A percentile compares a stretch with the other conserved stretches of the same genome.
phyloP scores from a whole-genome alignment of 331 rosid species.

The Erythrophleum ivorense region DNA sequence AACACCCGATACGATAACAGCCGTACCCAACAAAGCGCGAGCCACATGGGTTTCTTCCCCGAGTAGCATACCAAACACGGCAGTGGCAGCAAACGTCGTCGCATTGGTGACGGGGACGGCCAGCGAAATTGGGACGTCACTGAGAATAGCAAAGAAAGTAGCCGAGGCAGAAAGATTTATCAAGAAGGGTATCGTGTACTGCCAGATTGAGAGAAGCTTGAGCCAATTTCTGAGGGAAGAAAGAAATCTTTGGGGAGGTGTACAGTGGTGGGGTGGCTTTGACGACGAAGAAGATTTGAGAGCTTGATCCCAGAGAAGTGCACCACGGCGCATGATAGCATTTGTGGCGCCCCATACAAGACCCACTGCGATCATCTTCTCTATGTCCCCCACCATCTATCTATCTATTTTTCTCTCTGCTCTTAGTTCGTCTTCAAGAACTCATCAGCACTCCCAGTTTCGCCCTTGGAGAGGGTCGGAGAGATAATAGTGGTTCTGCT shows the following conservation, averaged over 20 bases:
- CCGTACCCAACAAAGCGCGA: constrained; percentile 73
- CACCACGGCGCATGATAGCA: constrained; percentile 92
- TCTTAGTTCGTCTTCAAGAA: not conserved
- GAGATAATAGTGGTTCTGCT: not conserved
- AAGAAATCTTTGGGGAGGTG: constrained; percentile 29
- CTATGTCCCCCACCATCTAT: constrained; percentile 55
- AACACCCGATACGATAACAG: constrained; percentile 73
- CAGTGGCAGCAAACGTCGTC: constrained; percentile 89
- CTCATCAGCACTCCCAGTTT: not conserved
- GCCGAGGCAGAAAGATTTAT: constrained; percentile 88
- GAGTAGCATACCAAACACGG: constrained; percentile 70
- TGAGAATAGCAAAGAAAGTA: constrained; percentile 80
- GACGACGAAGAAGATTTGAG: constrained; percentile 54
- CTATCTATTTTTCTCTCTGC: not conserved
- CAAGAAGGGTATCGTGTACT: constrained; percentile 75
- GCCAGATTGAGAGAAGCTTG: constrained; percentile 82
- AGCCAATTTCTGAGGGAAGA: constrained; percentile 67
- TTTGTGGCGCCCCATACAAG: constrained; percentile 93
- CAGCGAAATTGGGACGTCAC: constrained; percentile 78
- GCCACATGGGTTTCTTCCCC: constrained; percentile 72
- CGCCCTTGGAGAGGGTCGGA: not conserved
- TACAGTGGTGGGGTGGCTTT: constrained; percentile 27
- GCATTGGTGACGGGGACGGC: constrained; percentile 97
- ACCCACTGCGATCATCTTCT: constrained; percentile 92
- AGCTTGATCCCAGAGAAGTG: constrained; percentile 80